These are phyloP conservation scores for Erythrophleum ivorense DNA, from an alignment of 331 rosid species.

Conservation along the genomic window DNA sequence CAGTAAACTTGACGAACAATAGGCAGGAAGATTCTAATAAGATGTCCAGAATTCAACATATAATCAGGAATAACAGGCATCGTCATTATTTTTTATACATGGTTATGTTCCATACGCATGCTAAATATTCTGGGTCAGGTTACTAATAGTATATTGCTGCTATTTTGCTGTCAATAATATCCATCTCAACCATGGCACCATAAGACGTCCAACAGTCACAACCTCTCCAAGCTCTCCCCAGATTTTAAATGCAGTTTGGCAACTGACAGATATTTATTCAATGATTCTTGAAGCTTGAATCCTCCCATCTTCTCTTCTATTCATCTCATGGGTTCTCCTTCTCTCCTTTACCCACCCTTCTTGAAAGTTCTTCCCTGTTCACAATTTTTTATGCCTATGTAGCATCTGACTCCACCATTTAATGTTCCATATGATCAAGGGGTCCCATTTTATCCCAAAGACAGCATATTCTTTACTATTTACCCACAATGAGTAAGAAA, in stretches of 20 bases:
- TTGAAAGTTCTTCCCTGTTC: not conserved
- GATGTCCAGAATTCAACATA: slow-evolving; percentile 29
- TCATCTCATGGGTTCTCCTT: not conserved
- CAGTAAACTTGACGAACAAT: slow-evolving; percentile 35
- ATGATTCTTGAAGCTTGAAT: not conserved
- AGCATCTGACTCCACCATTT: not conserved
- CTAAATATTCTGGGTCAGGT: slow-evolving; percentile 34
- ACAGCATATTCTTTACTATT: not conserved
- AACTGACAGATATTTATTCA: not conserved
- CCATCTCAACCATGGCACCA: not conserved
- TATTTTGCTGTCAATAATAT: not conserved
- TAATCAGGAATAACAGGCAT: slow-evolving; percentile 23
- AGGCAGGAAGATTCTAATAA: slow-evolving; percentile 27
- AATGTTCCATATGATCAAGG: not conserved
- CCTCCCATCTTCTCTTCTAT: not conserved
- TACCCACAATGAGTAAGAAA: not conserved
- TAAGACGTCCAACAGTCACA: not conserved
- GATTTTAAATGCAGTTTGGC: not conserved
- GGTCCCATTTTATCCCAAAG: not conserved
- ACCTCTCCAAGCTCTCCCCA: slow-evolving; percentile 10
- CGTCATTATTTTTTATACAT: not conserved
- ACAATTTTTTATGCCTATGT: not conserved
- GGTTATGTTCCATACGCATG: slow-evolving; percentile 31
- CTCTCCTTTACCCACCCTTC: not conserved
- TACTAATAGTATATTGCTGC: not conserved